Percentiles rank a stretch among this genome's conserved stretches.
phyloP scores from a whole-genome alignment of 2,329 filamentous ascomycete species.

The Plenodomus tracheiphilus region DNA sequence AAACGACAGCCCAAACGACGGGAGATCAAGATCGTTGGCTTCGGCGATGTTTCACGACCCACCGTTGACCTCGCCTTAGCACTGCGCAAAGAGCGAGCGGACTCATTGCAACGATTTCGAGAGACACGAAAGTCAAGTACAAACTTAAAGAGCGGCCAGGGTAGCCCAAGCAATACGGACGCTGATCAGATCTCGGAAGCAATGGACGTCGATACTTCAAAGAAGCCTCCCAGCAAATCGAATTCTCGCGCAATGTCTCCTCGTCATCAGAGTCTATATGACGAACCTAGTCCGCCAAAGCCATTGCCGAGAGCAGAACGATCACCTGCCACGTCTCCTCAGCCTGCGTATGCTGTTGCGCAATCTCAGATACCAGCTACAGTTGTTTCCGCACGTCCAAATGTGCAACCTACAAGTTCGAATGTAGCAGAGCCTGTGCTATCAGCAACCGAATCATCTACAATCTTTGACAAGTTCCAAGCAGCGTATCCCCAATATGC shows the following conservation, averaged over 20 bases:
- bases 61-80: conserved; percentile 2
- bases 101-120: conserved; percentile 15
- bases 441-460: not conserved
- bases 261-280: conserved; percentile 23
- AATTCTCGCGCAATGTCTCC: conserved; percentile 16
- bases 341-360: not conserved
- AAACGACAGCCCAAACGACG: conserved; percentile 25
- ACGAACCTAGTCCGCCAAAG: conserved; percentile 10
- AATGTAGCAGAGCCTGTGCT: not conserved
- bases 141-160: conserved; percentile 10
- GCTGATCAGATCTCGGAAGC: not conserved
- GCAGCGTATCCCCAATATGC: conserved; percentile 42
- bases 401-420: not conserved
- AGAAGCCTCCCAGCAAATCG: not conserved
- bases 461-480: conserved; percentile 34
- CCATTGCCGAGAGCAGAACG: not conserved
- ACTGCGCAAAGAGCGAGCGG: conserved; percentile 14
- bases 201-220: not conserved
- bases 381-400: not conserved
- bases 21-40: conserved; percentile 26
- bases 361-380: not conserved
- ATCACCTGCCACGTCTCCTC: not conserved
- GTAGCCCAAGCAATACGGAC: not conserved
- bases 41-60: conserved; percentile 9
- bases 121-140: conserved; percentile 17